Evolutionary conservation across 805 yeast genomes (phyloP), one percentile per base, ranked within the genome.

Genomic region (Yarrowia bubula): DNA sequence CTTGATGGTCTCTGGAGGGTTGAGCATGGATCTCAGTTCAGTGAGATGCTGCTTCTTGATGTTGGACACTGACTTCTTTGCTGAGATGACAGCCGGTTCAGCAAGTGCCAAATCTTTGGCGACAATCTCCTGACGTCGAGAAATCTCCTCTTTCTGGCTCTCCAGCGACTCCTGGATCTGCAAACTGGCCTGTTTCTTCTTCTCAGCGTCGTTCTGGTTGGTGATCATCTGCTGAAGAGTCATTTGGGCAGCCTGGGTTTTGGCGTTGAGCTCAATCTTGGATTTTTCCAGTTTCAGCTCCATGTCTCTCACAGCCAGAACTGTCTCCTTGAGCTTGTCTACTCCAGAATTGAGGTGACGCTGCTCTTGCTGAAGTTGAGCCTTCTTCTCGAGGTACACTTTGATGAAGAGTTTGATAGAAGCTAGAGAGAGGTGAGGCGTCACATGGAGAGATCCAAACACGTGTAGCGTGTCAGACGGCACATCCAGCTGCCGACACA

Each of bases 41-140:
- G 96, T 89, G 46, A 93, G 78, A 71, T 93, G 98, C 67, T 90
- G 96, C 73, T 93, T 93, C 75, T 92, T 91, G 67, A 93, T 93
- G 70, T 90, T 89, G 69, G 89, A 88, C n/a, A 93, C 98, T 14
- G 97, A 96, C 67, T 83, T 78, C 71, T 88, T 89, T 0, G 98
- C 98, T 68, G 88, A 96, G 2, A 83, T 65, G 7, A 92, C 87
- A 0, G 95, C 87, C 0, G 98, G 97, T 71, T 91, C 95, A 0
- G 92, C 96, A 6, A 79, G 76, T 14, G 83, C 85, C n/a, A 93
- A 78, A 65, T 90, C 93, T 7, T 75, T 73, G 75, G 84, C 72
- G 0, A 90, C 97, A 1, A 72, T 69, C 0, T 74, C 73, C 67
- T 84, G 80, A 39, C 96, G 80, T 11, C 74, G 76, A 4, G 79